Evolutionary conservation across 106 monocot species (phyloP), one percentile per base, ranked within the genome.

Genomic region (Triglochin maritima): DNA sequence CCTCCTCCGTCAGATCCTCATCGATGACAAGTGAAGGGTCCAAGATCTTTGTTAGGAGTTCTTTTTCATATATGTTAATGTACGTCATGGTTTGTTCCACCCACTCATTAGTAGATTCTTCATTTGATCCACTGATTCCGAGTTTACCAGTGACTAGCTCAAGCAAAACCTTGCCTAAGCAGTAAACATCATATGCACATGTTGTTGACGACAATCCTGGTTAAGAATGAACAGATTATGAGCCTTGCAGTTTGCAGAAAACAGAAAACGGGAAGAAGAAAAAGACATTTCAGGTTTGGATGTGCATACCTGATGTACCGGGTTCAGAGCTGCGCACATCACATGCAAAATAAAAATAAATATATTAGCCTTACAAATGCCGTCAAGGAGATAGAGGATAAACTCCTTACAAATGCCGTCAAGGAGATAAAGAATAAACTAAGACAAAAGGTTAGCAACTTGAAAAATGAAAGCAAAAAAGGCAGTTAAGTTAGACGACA

Each of bases 81-180:
- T 65, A 68, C 7, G 42, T 54, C 43, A 89, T 43, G 6, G 76
- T 76, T 6, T 70, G 69, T 46, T 80, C 82, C 7, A 89, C 17
- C 68, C 61, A 85, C 44, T 89, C 76, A n/a, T 45, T 60, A 17
- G 75, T 65, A 11, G 63, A 47, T 3, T 72, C 43, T 43, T 78
- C 80, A 16, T 60, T 68, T 12, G 82, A 79, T 48, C 69, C 75
- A 52, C 85, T 89, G 17, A 82, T 54, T 4, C 85, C 80, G 9
- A 84, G 74, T 56, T 84, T 88, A 3, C 88, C 88, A 5, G 88
- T 89, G 14, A 89, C 72, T 6, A 89, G 45, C 56, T 85, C 85
- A 0, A 89, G 78, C 47, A 89, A 62, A 8, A 89, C 85, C 66
- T 85, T 89, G 3, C 88, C 88, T 4, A 89, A 79, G 67, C 88